Evolutionary conservation across 192 early-diverging fungal genomes (phyloP).

Genomic region (Entophlyctis luteolus): DNA sequence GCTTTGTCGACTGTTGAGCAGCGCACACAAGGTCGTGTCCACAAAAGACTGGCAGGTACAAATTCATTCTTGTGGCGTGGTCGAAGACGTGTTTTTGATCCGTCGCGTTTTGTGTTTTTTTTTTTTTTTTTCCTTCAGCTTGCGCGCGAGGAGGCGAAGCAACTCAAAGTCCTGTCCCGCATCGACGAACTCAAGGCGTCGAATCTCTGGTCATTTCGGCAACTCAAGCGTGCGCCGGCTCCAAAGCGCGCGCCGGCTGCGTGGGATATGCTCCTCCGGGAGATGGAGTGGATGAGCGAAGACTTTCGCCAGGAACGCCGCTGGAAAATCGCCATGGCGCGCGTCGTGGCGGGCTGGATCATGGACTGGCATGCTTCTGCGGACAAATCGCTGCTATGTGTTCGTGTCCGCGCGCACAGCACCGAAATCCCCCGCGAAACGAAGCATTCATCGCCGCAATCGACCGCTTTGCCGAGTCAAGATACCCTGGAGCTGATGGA

Average conservation of each 20-base stretch:
- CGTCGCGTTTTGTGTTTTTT: background rate
- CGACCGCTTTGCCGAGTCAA: no score
- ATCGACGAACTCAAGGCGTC: constrained; percentile 69
- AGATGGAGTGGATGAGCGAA: constrained; percentile 77
- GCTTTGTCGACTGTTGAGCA: constrained; percentile 55
- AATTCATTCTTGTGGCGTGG: background rate
- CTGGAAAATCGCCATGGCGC: constrained; percentile 77
- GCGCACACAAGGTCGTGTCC: constrained; percentile 62
- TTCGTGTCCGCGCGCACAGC: constrained; percentile 17
- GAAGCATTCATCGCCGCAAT: no score
- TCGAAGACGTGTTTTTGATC: background rate
- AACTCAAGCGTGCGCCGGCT: constrained; percentile 60
- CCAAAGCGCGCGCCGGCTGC: constrained; percentile 59
- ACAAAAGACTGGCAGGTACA: constrained; percentile 74
- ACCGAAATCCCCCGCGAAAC: background rate
- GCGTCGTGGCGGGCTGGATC: constrained; percentile 56
- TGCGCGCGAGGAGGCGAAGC: constrained; percentile 71
- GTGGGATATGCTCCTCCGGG: constrained; percentile 75
- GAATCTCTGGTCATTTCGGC: constrained; percentile 70
- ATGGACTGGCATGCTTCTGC: constrained; percentile 70
- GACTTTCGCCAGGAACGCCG: constrained; percentile 79
- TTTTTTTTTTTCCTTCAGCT: constrained; percentile 40
- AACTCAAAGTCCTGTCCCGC: constrained; percentile 57
- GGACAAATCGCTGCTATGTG: constrained; percentile 66
- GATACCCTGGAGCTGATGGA: background rate